Evolutionary conservation across 768 basidiomycete genomes (phyloP).

Genomic region (Pleurotus platypus): DNA sequence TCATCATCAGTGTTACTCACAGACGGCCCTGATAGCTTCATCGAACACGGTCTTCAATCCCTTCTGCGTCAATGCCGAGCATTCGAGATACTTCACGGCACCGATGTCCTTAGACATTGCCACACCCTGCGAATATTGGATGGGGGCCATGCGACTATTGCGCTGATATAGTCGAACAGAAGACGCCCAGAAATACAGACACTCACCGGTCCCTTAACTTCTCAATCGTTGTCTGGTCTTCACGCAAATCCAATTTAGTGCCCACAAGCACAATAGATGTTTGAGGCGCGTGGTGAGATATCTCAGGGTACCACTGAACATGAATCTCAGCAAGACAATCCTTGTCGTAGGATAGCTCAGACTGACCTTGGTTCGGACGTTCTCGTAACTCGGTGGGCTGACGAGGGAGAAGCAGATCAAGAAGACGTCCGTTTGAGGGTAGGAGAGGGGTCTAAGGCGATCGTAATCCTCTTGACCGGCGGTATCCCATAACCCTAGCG

Average conservation of each 20-base stretch:
- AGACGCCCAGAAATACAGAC: conserved; percentile 7
- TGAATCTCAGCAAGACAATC: conserved; percentile 11
- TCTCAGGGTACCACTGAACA: conserved; percentile 90
- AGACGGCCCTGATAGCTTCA: conserved; percentile 95
- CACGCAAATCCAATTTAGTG: conserved; percentile 95
- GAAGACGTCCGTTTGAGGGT: conserved; percentile 99
- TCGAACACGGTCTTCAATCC: conserved; percentile 99
- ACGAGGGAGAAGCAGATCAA: conserved; percentile 99
- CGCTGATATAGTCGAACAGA: not conserved
- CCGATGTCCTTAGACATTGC: conserved; percentile 91
- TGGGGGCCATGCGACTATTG: conserved; percentile 86
- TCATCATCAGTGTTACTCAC: conserved; percentile 47
- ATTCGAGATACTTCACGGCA: conserved; percentile 95
- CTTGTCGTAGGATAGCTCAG: conserved; percentile 1
- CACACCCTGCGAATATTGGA: conserved; percentile 88
- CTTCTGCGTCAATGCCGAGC: conserved; percentile 96
- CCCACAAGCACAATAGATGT: conserved; percentile 93
- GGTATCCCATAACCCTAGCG: conserved; percentile 99
- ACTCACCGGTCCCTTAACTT: conserved; percentile 86
- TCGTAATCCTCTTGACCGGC: conserved; percentile 99
- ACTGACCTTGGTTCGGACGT: conserved; percentile 93
- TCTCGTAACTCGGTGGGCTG: conserved; percentile 97
- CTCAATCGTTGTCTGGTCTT: conserved; percentile 89
- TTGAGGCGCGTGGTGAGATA: conserved; percentile 94
- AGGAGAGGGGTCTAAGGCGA: conserved; percentile 94